Conservation (phyloP, 1,284 basidiomycete genomes). For the Hemileia vastatrix region DNA sequence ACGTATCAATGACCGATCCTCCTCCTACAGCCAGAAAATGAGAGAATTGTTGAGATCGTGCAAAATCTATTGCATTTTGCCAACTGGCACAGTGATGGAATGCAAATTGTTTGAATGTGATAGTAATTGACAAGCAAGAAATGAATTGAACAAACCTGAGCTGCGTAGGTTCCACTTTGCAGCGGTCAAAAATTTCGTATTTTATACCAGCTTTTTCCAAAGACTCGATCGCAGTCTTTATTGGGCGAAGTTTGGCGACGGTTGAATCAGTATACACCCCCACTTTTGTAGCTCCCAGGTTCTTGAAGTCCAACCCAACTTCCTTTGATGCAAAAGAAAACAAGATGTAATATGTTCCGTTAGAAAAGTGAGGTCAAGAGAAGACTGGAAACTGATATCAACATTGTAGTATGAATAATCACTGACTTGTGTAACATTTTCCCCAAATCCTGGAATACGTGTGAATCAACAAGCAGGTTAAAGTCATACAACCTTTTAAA, state of each 20-base stretch:
- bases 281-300: conserved; percentile 76
- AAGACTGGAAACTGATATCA: not conserved
- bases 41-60: conserved; percentile 72
- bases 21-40: conserved; percentile 93
- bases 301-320: conserved; percentile 87
- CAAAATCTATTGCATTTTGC: conserved; percentile 78
- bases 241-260: conserved; percentile 67
- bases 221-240: conserved; percentile 71
- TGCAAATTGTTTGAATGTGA: not conserved
- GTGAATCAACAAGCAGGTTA: conserved; percentile 72
- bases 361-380: too few species aligned
- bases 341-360: too few species aligned
- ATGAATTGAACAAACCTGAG: conserved; percentile 46
- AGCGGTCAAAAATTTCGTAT: conserved; percentile 74
- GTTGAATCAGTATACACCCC: conserved; percentile 88
- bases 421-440: conserved; percentile 45
- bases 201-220: conserved; percentile 63
- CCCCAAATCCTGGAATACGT: conserved; percentile 50
- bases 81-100: conserved; percentile 49
- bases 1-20: conserved; percentile 90
- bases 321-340: conserved; percentile 47
- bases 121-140: not conserved
- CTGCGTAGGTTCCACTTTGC: conserved; percentile 84
- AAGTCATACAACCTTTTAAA: too few species aligned
- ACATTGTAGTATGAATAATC: not conserved